A percentile compares a stretch with the other conserved stretches of the same genome.
phyloP scores from a whole-genome alignment of 1,284 basidiomycete genomes.

The Leccinum idahoense region DNA sequence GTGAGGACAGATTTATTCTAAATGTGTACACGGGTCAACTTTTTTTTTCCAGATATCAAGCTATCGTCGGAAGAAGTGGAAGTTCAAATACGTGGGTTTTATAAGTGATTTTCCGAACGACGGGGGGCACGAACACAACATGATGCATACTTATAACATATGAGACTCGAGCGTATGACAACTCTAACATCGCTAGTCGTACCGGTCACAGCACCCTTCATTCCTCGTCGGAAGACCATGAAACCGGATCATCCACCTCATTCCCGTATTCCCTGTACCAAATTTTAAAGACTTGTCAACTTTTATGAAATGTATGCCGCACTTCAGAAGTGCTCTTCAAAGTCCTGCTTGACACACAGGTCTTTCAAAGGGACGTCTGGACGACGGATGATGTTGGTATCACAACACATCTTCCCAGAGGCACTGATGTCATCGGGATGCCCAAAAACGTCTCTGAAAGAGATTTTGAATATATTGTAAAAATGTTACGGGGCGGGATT shows the following conservation, averaged over 20 bases:
- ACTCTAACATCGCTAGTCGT: background rate
- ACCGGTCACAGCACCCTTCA: background rate
- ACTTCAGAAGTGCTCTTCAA: background rate
- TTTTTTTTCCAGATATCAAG: conserved; percentile 60
- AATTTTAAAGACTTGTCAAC: background rate
- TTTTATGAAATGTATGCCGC: background rate
- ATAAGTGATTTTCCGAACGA: conserved; percentile 22
- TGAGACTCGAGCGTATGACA: background rate
- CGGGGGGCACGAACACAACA: background rate
- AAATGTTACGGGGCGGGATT: background rate
- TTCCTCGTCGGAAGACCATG: background rate
- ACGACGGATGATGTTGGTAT: background rate
- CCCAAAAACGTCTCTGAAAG: background rate
- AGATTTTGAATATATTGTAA: background rate
- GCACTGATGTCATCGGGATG: background rate
- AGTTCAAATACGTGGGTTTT: conserved; percentile 60
- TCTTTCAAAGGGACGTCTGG: background rate
- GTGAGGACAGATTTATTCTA: conserved; percentile 38
- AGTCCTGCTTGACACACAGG: background rate
- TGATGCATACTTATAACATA: background rate
- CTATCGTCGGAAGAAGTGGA: conserved; percentile 72
- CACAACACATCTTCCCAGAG: background rate
- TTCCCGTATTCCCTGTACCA: background rate
- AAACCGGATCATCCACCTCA: background rate
- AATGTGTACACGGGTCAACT: conserved; percentile 4